phyloP scores from a whole-genome alignment of 495 filamentous ascomycete species.

The Evernia prunastri region DNA sequence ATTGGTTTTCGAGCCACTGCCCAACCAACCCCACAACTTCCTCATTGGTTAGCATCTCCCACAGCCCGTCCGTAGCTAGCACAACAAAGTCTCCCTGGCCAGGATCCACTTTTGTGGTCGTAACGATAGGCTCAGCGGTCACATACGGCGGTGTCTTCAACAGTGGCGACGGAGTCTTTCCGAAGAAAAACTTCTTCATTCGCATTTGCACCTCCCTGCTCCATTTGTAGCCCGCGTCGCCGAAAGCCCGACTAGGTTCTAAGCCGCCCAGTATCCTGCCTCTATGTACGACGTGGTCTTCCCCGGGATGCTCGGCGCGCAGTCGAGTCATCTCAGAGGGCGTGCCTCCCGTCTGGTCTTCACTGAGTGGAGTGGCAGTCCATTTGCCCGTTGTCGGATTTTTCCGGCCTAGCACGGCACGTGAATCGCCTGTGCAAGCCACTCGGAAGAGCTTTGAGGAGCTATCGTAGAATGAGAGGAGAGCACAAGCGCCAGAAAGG shows the following conservation, averaged over 20 bases:
- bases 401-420: conserved; percentile 83
- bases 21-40: conserved; percentile 96
- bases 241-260: conserved; percentile 89
- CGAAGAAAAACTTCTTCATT: conserved; percentile 80
- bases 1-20: conserved; percentile 80
- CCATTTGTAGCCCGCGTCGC: conserved; percentile 97
- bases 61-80: conserved; percentile 93
- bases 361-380: conserved; percentile 80
- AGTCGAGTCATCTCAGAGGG: conserved; percentile 75
- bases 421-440: conserved; percentile 89
- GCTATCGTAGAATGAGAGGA: conserved; percentile 93
- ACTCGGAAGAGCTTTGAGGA: conserved; percentile 75
- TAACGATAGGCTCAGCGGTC: conserved; percentile 91
- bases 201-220: conserved; percentile 70
- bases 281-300: conserved; percentile 74
- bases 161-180: conserved; percentile 59
- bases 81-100: conserved; percentile 90
- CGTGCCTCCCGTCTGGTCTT: conserved; percentile 87
- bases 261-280: conserved; percentile 87
- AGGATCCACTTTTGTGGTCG: conserved; percentile 89
- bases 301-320: conserved; percentile 77
- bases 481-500: conserved; percentile 88
- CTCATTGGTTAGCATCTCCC: conserved; percentile 99
- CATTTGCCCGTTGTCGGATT: conserved; percentile 70
- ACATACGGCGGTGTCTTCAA: conserved; percentile 94